Evolutionary conservation across 805 yeast genomes (phyloP).

Genomic region (Cyberlindnera bimundalis): DNA sequence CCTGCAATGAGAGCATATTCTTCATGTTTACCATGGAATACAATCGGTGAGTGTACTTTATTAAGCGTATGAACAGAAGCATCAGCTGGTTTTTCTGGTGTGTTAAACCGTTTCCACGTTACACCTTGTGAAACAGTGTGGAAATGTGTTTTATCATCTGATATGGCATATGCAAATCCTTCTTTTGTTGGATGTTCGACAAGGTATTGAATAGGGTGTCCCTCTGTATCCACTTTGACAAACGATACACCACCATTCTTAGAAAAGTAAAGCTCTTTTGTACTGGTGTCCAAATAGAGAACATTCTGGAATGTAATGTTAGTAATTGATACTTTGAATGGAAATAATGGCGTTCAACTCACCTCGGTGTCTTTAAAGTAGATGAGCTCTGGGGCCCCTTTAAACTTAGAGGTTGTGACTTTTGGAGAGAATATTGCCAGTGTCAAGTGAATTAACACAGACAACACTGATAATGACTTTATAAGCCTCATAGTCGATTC

Average conservation of each 20-base stretch:
- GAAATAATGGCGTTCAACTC: slow-evolving; percentile 6
- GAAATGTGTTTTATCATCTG: slow-evolving; percentile 33
- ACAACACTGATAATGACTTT: slow-evolving; percentile 10
- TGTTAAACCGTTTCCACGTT: slow-evolving; percentile 37
- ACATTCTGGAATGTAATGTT: slow-evolving; percentile 9
- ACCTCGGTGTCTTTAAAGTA: slow-evolving; percentile 34
- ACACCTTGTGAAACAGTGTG: slow-evolving; percentile 40
- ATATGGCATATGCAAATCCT: slow-evolving; percentile 37
- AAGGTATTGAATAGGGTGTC: slow-evolving; percentile 30
- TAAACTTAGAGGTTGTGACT: slow-evolving; percentile 18
- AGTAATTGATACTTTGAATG: too few species aligned
- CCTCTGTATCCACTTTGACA: slow-evolving; percentile 36
- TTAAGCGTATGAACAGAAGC: slow-evolving; percentile 24
- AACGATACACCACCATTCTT: slow-evolving; percentile 45
- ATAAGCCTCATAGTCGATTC: slow-evolving; percentile 5
- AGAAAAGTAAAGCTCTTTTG: slow-evolving; percentile 40
- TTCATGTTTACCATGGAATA: slow-evolving; percentile 38
- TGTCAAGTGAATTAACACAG: slow-evolving; percentile 11
- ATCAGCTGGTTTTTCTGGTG: slow-evolving; percentile 29
- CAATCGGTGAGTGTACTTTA: slow-evolving; percentile 26
- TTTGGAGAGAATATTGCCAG: slow-evolving; percentile 27
- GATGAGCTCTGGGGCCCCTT: slow-evolving; percentile 28
- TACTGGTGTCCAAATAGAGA: slow-evolving; percentile 20
- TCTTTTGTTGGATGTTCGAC: slow-evolving; percentile 38
- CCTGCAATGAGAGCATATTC: slow-evolving; percentile 38